Base-by-base conservation (phyloP, 371 early-diverging fungal genomes). In the Phascolomyces articulosus region DNA sequence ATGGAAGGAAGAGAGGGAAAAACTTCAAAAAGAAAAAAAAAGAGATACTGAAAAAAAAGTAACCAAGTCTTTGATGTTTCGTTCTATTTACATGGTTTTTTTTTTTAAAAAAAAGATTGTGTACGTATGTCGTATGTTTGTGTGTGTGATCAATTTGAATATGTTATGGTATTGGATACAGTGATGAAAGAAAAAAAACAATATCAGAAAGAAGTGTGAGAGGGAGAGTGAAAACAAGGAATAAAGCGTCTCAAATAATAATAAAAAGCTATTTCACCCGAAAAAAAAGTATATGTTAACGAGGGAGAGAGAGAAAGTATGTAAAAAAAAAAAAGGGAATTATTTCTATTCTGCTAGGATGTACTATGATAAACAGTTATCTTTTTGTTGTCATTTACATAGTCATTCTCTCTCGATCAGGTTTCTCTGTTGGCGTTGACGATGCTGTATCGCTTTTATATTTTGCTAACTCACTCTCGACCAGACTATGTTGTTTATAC, bases 391-490 rank as follows among this genome's bases (percentile, higher is more conserved):
- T n/a, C n/a, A 1, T 61, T 28, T 49, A 61, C 61, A 61, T 61
- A 24, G 38, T n/a, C 61, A 61, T 61, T 28, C 47, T 48, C 18
- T 61, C 61, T 20, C 51, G 61, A 34, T 27, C 38, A 27, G 28
- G 21, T 44, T 63, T 63, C 11, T 63, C 63, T 29, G n/a, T 23
- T 40, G 21, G 13, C 7, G 21, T 24, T 24, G 56, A n/a, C 3
- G 21, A 15, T 24, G 56, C 10, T 13, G 21, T 26, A 31, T 40
- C 55, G 8, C 23, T 26, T 20, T 48, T 28, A 40, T 53, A n/a
- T n/a, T 38, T 55, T 26, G 54, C 63, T 10, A 53, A 40, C 31
- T 65, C 65, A 28, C 29, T 47, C 40, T 56, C 55, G 26, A 65
- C 41, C 41, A 65, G 28, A 23, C 20, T 28, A 18, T 29, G 23